Percentiles rank a stretch among this genome's conserved stretches.
These are phyloP conservation scores for Alternaria atra DNA, from an alignment of 2,329 filamentous ascomycete species.

Conservation along the genomic window DNA sequence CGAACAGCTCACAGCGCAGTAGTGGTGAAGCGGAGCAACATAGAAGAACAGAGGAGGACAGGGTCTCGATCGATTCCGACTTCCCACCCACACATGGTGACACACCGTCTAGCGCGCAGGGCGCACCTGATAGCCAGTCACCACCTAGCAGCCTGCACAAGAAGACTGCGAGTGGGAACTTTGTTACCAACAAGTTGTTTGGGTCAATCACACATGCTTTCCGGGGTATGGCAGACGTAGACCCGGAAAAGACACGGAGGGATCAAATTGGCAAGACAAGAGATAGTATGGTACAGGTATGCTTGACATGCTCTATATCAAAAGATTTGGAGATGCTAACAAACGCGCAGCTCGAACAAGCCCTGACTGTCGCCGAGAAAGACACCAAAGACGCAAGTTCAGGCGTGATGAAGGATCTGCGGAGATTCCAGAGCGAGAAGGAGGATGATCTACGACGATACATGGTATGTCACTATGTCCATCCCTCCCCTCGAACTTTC, in stretches of 20 bases:
- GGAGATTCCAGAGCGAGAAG: slow-evolving; percentile 93
- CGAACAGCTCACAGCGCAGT: slow-evolving; percentile 60
- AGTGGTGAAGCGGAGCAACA: slow-evolving; percentile 40
- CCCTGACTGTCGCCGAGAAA: slow-evolving; percentile 83
- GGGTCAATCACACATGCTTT: slow-evolving; percentile 94
- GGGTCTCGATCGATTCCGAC: slow-evolving; percentile 92
- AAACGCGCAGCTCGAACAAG: slow-evolving; percentile 76
- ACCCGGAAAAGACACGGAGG: slow-evolving; percentile 89
- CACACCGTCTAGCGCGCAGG: slow-evolving; percentile 73
- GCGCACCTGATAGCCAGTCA: slow-evolving; percentile 60
- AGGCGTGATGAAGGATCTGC: slow-evolving; percentile 87
- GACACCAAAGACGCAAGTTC: slow-evolving; percentile 93
- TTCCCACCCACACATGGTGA: slow-evolving; percentile 91
- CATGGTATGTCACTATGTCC: slow-evolving; percentile 74
- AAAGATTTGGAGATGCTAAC: background rate
- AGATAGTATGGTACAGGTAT: slow-evolving; percentile 71
- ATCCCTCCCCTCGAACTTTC: background rate
- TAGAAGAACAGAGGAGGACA: slow-evolving; percentile 72
- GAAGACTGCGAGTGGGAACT: slow-evolving; percentile 81
- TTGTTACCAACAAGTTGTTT: slow-evolving; percentile 92
- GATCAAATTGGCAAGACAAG: slow-evolving; percentile 96
- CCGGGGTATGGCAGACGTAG: slow-evolving; percentile 93
- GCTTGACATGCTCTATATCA: background rate
- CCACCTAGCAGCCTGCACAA: slow-evolving; percentile 64
- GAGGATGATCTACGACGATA: slow-evolving; percentile 92